Evolutionary conservation across 129 eudicot species (phyloP).

Genomic region (Oenanthe sinensis): DNA sequence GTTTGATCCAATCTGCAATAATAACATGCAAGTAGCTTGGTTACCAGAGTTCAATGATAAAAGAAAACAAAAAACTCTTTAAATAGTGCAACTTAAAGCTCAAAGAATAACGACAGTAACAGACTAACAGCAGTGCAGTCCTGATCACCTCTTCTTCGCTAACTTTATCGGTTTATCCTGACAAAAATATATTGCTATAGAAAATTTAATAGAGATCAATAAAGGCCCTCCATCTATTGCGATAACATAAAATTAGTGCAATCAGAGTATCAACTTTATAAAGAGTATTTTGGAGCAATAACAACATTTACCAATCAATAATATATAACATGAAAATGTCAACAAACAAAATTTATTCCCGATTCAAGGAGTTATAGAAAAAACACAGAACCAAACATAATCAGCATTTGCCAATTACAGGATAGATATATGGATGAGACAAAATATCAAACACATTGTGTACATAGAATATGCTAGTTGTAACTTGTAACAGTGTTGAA

Average conservation of each 20-base stretch:
- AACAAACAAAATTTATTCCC: not conserved
- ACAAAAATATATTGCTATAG: not conserved
- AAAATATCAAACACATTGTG: constrained; percentile 12
- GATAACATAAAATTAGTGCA: not conserved
- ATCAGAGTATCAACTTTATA: not conserved
- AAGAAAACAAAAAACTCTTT: too few relatives aligned
- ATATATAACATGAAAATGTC: not conserved
- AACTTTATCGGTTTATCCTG: not conserved
- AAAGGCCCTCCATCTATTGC: not conserved
- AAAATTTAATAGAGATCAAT: not conserved
- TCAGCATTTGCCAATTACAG: not conserved
- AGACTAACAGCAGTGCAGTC: not conserved
- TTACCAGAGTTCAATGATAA: not conserved
- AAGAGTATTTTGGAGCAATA: not conserved
- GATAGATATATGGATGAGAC: constrained; percentile 5
- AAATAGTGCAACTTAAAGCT: not conserved
- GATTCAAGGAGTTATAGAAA: not conserved
- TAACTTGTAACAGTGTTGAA: too few relatives aligned
- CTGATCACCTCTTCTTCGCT: not conserved
- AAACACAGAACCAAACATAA: not conserved
- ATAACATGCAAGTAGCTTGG: constrained; percentile 1
- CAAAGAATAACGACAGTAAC: not conserved
- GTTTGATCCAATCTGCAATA: constrained; percentile 19
- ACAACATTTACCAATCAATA: not conserved
- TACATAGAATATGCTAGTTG: not conserved